Conservation (phyloP, 2,329 filamentous ascomycete genomes). For the Drechslera avenae region DNA sequence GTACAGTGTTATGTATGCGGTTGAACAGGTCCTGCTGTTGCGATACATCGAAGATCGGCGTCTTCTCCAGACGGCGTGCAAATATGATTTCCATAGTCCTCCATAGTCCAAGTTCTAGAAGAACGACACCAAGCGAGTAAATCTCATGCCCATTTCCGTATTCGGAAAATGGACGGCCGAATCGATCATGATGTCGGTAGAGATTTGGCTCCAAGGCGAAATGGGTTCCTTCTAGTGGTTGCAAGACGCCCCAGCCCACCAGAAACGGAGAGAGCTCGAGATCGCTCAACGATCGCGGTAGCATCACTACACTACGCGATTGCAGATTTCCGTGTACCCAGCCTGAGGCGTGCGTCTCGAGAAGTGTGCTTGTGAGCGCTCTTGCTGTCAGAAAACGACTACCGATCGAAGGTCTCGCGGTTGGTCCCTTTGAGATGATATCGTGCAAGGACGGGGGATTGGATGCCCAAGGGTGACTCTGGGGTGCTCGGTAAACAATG, state of each 20-base stretch:
- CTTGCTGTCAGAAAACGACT: slow-evolving; percentile 14
- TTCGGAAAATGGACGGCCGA: slow-evolving; percentile 52
- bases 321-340: slow-evolving; percentile 20
- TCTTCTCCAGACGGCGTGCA: slow-evolving; percentile 15
- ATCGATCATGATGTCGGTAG: slow-evolving; percentile 57
- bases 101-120: slow-evolving; percentile 61
- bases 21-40: slow-evolving; percentile 14
- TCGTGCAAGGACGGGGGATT: slow-evolving; percentile 16
- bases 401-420: slow-evolving; percentile 6
- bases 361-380: slow-evolving; percentile 14
- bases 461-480: slow-evolving; percentile 19
- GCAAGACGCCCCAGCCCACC: slow-evolving; percentile 20
- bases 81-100: slow-evolving; percentile 19
- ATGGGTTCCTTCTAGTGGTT: slow-evolving; percentile 1
- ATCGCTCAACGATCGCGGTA: slow-evolving; percentile 13
- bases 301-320: slow-evolving; percentile 18
- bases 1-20: slow-evolving; percentile 12
- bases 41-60: slow-evolving; percentile 7
- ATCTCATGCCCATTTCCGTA: slow-evolving; percentile 59
- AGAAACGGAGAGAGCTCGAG: slow-evolving; percentile 17
- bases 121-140: slow-evolving; percentile 60
- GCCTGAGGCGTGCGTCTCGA: slow-evolving; percentile 17
- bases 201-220: slow-evolving; percentile 46
- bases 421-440: slow-evolving; percentile 10
- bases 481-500: slow-evolving; percentile 17